Conservation (phyloP, 164 flowering plant genomes). For the Vitis vinifera region DNA sequence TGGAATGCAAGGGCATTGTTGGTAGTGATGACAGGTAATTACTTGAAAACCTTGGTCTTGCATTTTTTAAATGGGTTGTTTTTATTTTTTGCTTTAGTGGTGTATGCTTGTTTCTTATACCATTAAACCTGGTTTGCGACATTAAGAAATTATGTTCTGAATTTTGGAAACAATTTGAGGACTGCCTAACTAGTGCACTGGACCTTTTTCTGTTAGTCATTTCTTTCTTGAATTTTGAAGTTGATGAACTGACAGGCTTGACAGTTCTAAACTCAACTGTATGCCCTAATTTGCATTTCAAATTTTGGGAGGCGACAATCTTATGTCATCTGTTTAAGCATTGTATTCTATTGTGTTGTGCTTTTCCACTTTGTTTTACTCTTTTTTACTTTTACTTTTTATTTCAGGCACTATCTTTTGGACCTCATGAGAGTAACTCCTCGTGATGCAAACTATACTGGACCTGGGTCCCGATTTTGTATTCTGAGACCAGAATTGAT, state of each 20-base stretch:
- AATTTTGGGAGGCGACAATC: background rate
- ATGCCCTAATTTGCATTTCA: too few relatives aligned
- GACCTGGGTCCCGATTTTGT: constrained; percentile 83
- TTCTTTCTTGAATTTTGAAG: background rate
- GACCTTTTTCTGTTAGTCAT: background rate
- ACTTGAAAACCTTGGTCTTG: background rate
- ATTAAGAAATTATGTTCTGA: too few relatives aligned
- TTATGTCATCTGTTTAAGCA: background rate
- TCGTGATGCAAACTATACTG: constrained; percentile 92
- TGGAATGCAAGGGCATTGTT: constrained; percentile 99
- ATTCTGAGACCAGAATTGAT: constrained; percentile 90
- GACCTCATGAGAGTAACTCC: constrained; percentile 99
- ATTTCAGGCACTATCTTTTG: constrained; percentile 89
- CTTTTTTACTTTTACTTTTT: background rate
- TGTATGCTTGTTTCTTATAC: background rate
- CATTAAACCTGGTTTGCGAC: too few relatives aligned
- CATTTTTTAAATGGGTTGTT: background rate
- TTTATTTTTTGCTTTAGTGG: background rate
- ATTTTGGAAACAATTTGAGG: too few relatives aligned
- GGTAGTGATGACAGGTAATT: constrained; percentile 97
- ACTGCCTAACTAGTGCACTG: too few relatives aligned
- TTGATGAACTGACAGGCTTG: too few relatives aligned
- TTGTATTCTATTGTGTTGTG: background rate
- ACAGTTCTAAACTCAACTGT: too few relatives aligned
- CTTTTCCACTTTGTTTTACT: background rate